phyloP scores from a whole-genome alignment of 108 stramenopile genomes.

The Stephanodiscus triporus region DNA sequence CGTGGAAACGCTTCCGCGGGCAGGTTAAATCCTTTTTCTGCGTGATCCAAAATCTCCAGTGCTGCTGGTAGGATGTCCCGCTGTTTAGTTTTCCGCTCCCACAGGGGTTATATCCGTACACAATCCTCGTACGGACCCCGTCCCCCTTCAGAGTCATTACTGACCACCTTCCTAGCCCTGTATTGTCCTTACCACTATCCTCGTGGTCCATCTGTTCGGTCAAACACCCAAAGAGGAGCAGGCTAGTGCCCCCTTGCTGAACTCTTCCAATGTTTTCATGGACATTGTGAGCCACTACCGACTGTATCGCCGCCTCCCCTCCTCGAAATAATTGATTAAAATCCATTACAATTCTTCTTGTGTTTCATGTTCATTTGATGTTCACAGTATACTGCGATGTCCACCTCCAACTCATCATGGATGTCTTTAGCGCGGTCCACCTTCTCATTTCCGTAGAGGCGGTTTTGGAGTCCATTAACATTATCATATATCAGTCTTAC shows the following conservation, averaged over 20 bases:
- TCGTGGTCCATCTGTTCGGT: neutral
- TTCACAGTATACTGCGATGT: slow-evolving; percentile 9
- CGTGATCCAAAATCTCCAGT: neutral
- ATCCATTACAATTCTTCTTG: slow-evolving; percentile 6
- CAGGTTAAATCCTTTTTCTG: neutral
- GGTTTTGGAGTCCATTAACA: neutral
- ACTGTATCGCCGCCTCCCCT: slow-evolving; percentile 3
- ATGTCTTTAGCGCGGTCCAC: neutral
- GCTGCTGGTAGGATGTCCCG: neutral
- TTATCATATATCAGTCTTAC: slow-evolving; percentile 2
- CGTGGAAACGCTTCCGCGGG: neutral
- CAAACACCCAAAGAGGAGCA: neutral
- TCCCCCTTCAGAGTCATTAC: slow-evolving; percentile 8
- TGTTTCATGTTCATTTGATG: slow-evolving; percentile 16
- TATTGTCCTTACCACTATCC: slow-evolving; percentile 1
- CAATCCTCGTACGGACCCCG: neutral
- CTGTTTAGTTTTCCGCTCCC: neutral
- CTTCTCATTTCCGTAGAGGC: neutral
- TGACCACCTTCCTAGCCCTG: slow-evolving; percentile 6
- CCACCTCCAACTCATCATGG: slow-evolving; percentile 7
- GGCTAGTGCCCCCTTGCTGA: slow-evolving; percentile 15
- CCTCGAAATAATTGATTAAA: slow-evolving; percentile 15
- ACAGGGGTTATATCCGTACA: neutral
- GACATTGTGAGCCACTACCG: slow-evolving; percentile 5
- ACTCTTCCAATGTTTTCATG: slow-evolving; percentile 12